Base-by-base conservation (phyloP, 352 stramenopile species). In the Phytophthora nicotianae region DNA sequence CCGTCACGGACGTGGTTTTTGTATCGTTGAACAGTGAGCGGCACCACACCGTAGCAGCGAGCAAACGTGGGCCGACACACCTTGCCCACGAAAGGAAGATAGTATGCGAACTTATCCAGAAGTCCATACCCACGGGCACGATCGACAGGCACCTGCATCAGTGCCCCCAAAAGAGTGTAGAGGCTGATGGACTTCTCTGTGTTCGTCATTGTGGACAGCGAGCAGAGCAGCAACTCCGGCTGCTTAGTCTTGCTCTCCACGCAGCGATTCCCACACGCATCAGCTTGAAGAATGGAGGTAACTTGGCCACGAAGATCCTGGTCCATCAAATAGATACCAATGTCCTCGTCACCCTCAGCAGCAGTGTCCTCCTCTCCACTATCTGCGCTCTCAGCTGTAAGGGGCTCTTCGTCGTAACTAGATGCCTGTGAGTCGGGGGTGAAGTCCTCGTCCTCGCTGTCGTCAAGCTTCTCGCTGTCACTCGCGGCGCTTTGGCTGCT, bases 131-230 rank as follows among this genome's bases (percentile, higher is more conserved):
- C 48, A 8, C 57, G 38, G 9, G 38, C 20, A 10, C 48, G 26
- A 0, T 50, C 48, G 2, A 42, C 32, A 19, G 47, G 26, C 21
- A 54, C 14, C 40, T 65, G 57, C 40, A 65, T 58, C 3, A 65
- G 32, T 2, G 46, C 29, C 5, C 16, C 48, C 4, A 65, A 9
- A 2, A 58, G 14, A 9, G 47, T 64, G 16, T 58, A 58, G 16
- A 64, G 5, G 9, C 19, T 64, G 11, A 19, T 57, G 4, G 4
- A 46, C 37, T 50, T 52, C 47, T 64, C 37, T 1, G 0, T 2
- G 14, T 46, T 50, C 5, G 26, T 32, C 37, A 64, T 58, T 17
- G 41, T 10, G 0, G 26, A 56, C 20, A 58, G 11, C 4, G 47
- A 56, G 4, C 33, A 5, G n/a, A n/a, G n/a, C n/a, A 56, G n/a